These are phyloP conservation scores for Xylaria sp. DNA, from an alignment of 2,329 filamentous ascomycete genomes.

Conservation along the genomic window DNA sequence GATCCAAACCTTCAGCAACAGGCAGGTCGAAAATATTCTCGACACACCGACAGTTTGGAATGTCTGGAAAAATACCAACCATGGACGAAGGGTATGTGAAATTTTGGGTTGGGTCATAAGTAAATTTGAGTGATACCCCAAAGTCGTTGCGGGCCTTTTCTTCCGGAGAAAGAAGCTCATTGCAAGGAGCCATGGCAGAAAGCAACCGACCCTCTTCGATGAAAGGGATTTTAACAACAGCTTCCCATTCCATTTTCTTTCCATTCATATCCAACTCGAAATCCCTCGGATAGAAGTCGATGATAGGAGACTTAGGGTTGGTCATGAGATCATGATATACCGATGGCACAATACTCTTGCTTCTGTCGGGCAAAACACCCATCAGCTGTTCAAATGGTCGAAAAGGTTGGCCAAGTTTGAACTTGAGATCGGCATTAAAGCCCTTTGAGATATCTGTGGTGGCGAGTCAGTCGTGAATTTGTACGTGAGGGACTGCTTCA, in stretches of 20 bases:
- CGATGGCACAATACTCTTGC: constrained; percentile 91
- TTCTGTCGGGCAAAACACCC: constrained; percentile 96
- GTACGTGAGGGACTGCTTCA: neutral
- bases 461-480: constrained; percentile 3
- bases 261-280: constrained; percentile 99
- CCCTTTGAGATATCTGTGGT: constrained; percentile 85
- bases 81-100: constrained; percentile 90
- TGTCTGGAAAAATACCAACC: constrained; percentile 88
- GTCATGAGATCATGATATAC: constrained; percentile 96
- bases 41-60: constrained; percentile 87
- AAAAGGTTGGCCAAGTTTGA: constrained; percentile 95
- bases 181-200: constrained; percentile 85
- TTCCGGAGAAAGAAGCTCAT: constrained; percentile 78
- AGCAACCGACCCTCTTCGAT: constrained; percentile 92
- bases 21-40: constrained; percentile 98
- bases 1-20: constrained; percentile 87
- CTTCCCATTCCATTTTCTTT: constrained; percentile 99
- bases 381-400: constrained; percentile 95
- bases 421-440: constrained; percentile 86
- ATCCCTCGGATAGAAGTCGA: constrained; percentile 97
- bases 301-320: constrained; percentile 86
- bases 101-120: constrained; percentile 79
- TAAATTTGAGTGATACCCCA: constrained; percentile 92
- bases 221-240: constrained; percentile 98
- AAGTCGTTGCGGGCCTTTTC: constrained; percentile 90